Percentiles rank a stretch among this genome's conserved stretches.
Conservation (phyloP, 257 asterid species). For the Capsicum chinense region DNA sequence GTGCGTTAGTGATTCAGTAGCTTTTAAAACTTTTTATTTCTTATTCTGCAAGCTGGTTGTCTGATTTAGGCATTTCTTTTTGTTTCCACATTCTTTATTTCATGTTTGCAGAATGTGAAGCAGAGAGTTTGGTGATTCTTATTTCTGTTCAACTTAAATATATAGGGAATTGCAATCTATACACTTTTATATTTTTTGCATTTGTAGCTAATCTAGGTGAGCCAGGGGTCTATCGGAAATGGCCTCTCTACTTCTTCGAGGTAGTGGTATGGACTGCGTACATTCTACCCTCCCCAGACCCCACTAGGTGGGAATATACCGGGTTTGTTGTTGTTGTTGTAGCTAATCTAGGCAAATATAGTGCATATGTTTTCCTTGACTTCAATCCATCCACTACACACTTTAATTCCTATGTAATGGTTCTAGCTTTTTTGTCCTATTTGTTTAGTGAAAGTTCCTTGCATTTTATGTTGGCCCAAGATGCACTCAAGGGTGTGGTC, state of each 20-base stretch:
- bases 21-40: neutral
- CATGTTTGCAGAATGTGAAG: neutral
- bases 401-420: constrained; percentile 3
- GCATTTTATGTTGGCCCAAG: constrained; percentile 7
- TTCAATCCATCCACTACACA: neutral
- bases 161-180: neutral
- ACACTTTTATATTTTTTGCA: neutral
- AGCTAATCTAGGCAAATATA: constrained; percentile 23
- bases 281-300: too few species aligned
- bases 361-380: neutral
- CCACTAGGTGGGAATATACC: too few species aligned
- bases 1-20: neutral
- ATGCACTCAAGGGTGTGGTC: neutral
- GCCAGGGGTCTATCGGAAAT: too few species aligned
- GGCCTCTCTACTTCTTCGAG: too few species aligned
- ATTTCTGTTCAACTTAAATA: constrained; percentile 1
- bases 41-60: constrained; percentile 21
- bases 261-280: too few species aligned
- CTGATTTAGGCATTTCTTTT: constrained; percentile 17
- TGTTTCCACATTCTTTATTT: neutral
- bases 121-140: constrained; percentile 15
- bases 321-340: too few species aligned
- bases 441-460: constrained; percentile 12
- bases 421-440: neutral
- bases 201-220: neutral